phyloP scores from a whole-genome alignment of 2,329 filamentous ascomycete genomes.

The Diplodia sapinea region DNA sequence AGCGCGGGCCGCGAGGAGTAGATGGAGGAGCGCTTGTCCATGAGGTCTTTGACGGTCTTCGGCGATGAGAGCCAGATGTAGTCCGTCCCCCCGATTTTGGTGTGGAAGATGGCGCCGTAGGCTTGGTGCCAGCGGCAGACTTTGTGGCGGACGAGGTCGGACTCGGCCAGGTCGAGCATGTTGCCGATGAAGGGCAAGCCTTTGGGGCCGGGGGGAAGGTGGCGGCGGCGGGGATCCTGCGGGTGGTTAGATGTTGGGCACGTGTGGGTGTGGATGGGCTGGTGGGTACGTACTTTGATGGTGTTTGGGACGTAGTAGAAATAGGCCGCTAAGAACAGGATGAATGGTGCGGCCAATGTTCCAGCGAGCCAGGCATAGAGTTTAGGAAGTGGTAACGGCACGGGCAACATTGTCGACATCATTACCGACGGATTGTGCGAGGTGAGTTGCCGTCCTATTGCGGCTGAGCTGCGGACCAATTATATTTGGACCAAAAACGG shows the following conservation, averaged over 20 bases:
- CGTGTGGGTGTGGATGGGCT: background rate
- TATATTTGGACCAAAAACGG: background rate
- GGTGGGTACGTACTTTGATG: slow-evolving; percentile 36
- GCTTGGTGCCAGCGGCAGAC: slow-evolving; percentile 47
- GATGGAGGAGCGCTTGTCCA: slow-evolving; percentile 49
- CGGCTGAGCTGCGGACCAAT: background rate
- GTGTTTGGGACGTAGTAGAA: slow-evolving; percentile 42
- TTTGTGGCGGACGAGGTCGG: slow-evolving; percentile 42
- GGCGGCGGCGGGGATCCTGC: slow-evolving; percentile 42
- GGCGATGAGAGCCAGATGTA: slow-evolving; percentile 56
- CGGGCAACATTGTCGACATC: background rate
- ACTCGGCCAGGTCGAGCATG: slow-evolving; percentile 46
- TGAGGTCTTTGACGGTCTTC: slow-evolving; percentile 52
- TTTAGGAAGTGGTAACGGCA: background rate
- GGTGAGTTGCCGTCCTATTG: too few relatives aligned
- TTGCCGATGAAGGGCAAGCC: slow-evolving; percentile 51
- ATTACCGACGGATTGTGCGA: background rate
- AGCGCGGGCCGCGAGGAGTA: slow-evolving; percentile 48
- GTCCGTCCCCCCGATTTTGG: slow-evolving; percentile 53
- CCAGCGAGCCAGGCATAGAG: background rate
- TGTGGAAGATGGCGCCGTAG: slow-evolving; percentile 54
- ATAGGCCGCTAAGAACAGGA: slow-evolving; percentile 38
- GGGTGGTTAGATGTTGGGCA: background rate
- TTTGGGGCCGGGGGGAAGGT: slow-evolving; percentile 48
- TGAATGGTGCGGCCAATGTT: slow-evolving; percentile 34